Evolutionary conservation across 495 filamentous ascomycete species (phyloP).

Genomic region (Trichoderma erinaceum): DNA sequence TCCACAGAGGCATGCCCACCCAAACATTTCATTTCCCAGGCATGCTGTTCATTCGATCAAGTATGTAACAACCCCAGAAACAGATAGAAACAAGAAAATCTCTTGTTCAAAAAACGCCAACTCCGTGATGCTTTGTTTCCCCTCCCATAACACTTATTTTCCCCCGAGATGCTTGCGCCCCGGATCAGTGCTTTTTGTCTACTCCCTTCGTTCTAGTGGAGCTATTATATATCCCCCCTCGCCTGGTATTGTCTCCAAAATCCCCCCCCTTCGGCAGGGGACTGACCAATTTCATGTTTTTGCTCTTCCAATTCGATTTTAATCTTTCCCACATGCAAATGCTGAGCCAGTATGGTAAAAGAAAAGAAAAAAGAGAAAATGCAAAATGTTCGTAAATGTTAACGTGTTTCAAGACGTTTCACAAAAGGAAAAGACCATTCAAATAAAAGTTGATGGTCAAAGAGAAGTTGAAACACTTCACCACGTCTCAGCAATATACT

Average conservation of each 20-base stretch:
- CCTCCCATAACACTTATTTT: background rate
- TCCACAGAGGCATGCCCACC: too few species aligned
- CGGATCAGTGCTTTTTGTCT: background rate
- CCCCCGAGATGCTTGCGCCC: background rate
- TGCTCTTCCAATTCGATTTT: background rate
- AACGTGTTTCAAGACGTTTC: background rate
- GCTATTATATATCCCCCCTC: background rate
- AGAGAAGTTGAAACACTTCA: slow-evolving; percentile 21
- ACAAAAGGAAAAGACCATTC: background rate
- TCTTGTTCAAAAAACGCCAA: background rate
- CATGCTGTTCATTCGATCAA: background rate
- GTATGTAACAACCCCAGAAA: background rate
- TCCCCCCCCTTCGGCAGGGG: background rate
- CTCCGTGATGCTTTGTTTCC: background rate
- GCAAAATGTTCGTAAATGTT: background rate
- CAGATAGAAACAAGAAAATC: background rate
- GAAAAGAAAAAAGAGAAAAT: background rate
- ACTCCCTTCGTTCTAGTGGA: background rate
- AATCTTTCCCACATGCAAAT: background rate
- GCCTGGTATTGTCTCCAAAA: background rate
- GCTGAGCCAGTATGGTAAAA: background rate
- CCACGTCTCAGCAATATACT: slow-evolving; percentile 81
- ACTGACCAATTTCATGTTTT: background rate
- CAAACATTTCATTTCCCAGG: background rate
- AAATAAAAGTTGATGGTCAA: background rate